These are phyloP conservation scores for Ploettnerulaceae sp. DNA, from an alignment of 2,329 filamentous ascomycete species.

Conservation along the genomic window DNA sequence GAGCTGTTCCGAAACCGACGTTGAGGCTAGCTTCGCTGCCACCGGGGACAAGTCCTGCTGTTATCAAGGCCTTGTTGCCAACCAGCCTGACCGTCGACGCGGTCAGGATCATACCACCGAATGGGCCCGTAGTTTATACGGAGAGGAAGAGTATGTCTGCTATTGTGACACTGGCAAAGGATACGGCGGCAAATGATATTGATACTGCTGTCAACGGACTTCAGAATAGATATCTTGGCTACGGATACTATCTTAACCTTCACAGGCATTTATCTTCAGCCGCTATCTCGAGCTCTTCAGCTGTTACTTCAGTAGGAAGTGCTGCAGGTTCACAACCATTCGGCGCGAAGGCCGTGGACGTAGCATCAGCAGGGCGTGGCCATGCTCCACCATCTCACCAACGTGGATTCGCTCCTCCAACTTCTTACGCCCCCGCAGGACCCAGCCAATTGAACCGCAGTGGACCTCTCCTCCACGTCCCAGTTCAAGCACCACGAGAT, in stretches of 20 bases:
- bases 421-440: conserved; percentile 54
- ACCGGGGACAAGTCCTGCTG: conserved; percentile 53
- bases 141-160: conserved; percentile 71
- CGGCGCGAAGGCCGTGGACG: conserved; percentile 62
- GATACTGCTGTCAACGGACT: conserved; percentile 72
- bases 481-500: conserved; percentile 71
- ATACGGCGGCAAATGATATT: conserved; percentile 78
- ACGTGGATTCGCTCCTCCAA: conserved; percentile 70
- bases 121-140: conserved; percentile 43
- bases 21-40: conserved; percentile 57
- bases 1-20: conserved; percentile 56
- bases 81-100: conserved; percentile 62
- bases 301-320: conserved; percentile 38
- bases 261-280: conserved; percentile 79
- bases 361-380: conserved; percentile 40
- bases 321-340: conserved; percentile 60
- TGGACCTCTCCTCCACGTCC: conserved; percentile 56
- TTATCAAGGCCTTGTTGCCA: conserved; percentile 55
- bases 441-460: conserved; percentile 33
- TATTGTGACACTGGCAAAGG: conserved; percentile 74
- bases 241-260: conserved; percentile 74
- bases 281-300: conserved; percentile 49
- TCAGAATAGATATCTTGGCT: conserved; percentile 81
- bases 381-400: conserved; percentile 47
- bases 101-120: conserved; percentile 62